Base-by-base conservation (phyloP, 192 early-diverging fungal species). In the Dissophora ornata region DNA sequence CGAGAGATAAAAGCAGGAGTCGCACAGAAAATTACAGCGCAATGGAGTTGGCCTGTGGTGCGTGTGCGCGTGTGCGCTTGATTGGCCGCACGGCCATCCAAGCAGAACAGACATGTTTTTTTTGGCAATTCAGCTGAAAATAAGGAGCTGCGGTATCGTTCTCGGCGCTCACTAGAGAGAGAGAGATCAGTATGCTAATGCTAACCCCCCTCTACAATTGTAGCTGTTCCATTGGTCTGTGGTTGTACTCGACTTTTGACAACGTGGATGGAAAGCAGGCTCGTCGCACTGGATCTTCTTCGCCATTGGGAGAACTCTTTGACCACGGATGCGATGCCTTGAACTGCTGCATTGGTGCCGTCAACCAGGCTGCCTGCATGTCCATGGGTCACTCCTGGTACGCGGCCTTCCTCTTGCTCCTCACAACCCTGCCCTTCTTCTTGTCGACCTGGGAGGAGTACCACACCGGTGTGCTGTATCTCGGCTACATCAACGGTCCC, bases 371-470 rank as follows among this genome's bases (percentile, higher is more conserved):
- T 19, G 89, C 92, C 30, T 87, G 86, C 30, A 82, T 94, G 80
- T 88, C 86, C 1, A 83, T 93, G 47, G 94, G 94, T 12, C 87
- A 92, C 62, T 83, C 87, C 24, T 87, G 85, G 74, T 85, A 84
- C 57, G 83, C 87, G 13, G 86, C 88, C 9, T 53, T 83, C 26
- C 71, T 92, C 30, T 55, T 93, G 44, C 83, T 89, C 60, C 63
- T 91, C 11, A 90, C 89, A 19, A 89, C 92, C 19, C 67, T 84
- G 60, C 85, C 92, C 18, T 96, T 96, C 73, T 95, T 92, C 82
- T 69, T 94, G 36, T 94, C 93, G 6, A 95, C 94, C 7, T 94
- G 92, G 88, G 94, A 96, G 71, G 92, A 93, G 68, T 96, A 94
- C 79, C 93, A 95, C 70, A 96, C 94, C 12, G 91, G 92, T 21